A percentile compares a stretch with the other conserved stretches of the same genome.
These are phyloP conservation scores for Paecilomyces variotii DNA, from an alignment of 2,329 filamentous ascomycete species.

Conservation along the genomic window DNA sequence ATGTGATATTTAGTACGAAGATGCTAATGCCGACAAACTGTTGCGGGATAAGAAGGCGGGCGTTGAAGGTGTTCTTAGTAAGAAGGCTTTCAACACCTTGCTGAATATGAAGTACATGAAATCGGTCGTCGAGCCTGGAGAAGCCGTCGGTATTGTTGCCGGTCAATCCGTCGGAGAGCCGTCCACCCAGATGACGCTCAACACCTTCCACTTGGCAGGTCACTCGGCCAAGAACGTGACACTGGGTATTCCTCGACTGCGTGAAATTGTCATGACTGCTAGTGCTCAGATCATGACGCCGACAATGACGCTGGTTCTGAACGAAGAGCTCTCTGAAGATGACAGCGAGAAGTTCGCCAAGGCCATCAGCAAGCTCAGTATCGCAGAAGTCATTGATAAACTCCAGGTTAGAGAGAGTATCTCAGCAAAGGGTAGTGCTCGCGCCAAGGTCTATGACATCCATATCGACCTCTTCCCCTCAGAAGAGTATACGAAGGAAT, in stretches of 20 bases:
- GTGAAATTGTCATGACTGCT: conserved; percentile 98
- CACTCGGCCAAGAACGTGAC: conserved; percentile 99
- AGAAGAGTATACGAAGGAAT: conserved; percentile 74
- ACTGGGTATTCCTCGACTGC: conserved; percentile 88
- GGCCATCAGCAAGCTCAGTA: conserved; percentile 75
- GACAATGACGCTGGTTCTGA: conserved; percentile 62
- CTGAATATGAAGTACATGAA: conserved; percentile 89
- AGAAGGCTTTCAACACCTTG: conserved; percentile 73
- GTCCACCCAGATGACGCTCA: conserved; percentile 97
- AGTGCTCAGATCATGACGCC: conserved; percentile 84
- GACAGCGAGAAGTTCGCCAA: conserved; percentile 79
- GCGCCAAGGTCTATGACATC: conserved; percentile 80
- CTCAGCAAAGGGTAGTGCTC: conserved; percentile 58
- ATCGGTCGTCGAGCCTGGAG: conserved; percentile 86
- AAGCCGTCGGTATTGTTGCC: conserved; percentile 93
- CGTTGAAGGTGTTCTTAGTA: conserved; percentile 37
- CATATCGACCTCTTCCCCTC: conserved; percentile 75
- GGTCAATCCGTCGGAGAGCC: conserved; percentile 96
- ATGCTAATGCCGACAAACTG: conserved; percentile 59
- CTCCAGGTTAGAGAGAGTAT: conserved; percentile 73
- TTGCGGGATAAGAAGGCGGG: conserved; percentile 53
- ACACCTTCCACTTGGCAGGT: conserved; percentile 98
- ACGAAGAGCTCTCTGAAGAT: conserved; percentile 59
- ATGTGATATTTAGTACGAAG: conserved; percentile 55
- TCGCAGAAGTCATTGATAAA: conserved; percentile 76